phyloP scores from a whole-genome alignment of 768 basidiomycete species.

The Auricularia heimuer region DNA sequence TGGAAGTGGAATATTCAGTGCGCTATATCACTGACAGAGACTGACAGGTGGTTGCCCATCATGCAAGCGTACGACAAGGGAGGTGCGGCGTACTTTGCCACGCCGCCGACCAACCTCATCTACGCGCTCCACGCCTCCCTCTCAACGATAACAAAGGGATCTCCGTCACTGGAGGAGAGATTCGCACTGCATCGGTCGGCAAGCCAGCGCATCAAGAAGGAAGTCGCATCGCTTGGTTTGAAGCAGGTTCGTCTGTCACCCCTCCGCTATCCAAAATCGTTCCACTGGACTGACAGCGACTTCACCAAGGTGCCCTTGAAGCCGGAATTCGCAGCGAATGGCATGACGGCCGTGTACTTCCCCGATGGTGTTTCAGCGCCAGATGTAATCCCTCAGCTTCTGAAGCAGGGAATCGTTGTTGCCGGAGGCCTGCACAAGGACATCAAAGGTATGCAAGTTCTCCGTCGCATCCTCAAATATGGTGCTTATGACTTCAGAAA shows the following conservation, averaged over 20 bases:
- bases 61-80: slow-evolving; percentile 90
- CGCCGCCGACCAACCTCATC: slow-evolving; percentile 89
- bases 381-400: slow-evolving; percentile 69
- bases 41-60: slow-evolving; percentile 77
- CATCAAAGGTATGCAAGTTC: slow-evolving; percentile 54
- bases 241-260: slow-evolving; percentile 30
- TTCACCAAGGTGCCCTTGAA: slow-evolving; percentile 43
- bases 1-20: background rate
- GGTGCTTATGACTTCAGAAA: slow-evolving; percentile 34
- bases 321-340: slow-evolving; percentile 66
- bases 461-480: background rate
- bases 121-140: slow-evolving; percentile 86
- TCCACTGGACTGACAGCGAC: background rate
- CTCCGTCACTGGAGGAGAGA: slow-evolving; percentile 64
- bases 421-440: slow-evolving; percentile 81
- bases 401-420: slow-evolving; percentile 62
- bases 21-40: background rate
- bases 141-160: slow-evolving; percentile 49
- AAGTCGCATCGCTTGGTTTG: slow-evolving; percentile 58
- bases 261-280: background rate
- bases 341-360: slow-evolving; percentile 91
- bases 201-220: slow-evolving; percentile 57
- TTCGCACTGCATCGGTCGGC: slow-evolving; percentile 66
- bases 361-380: slow-evolving; percentile 70
- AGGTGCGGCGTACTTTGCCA: slow-evolving; percentile 82